Evolutionary conservation across 1,284 basidiomycete species (phyloP).

Genomic region (Hortiboletus rubellus): DNA sequence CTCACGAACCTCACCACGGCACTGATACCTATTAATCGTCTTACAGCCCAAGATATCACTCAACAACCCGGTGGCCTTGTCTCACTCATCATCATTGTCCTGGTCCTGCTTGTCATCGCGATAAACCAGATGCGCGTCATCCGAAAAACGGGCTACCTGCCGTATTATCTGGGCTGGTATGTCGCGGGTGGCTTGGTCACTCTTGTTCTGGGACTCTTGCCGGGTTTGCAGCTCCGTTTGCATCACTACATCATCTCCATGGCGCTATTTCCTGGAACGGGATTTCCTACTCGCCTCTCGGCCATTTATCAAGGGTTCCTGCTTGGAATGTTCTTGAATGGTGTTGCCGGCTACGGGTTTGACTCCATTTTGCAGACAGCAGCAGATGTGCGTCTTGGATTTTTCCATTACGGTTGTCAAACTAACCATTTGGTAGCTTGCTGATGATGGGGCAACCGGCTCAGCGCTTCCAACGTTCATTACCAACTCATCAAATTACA

Average conservation of each 20-base stretch:
- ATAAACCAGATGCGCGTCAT: conserved; percentile 83
- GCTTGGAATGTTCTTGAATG: conserved; percentile 81
- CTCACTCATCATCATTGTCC: conserved; percentile 68
- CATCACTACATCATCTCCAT: conserved; percentile 81
- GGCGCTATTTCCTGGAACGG: conserved; percentile 74
- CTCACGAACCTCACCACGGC: conserved; percentile 65
- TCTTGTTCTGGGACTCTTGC: conserved; percentile 69
- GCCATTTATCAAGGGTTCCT: conserved; percentile 80
- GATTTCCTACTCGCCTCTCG: conserved; percentile 77
- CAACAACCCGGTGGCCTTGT: conserved; percentile 71
- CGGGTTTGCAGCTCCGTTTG: conserved; percentile 63
- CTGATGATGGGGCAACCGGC: conserved; percentile 70
- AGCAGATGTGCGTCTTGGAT: conserved; percentile 53
- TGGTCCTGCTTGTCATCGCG: conserved; percentile 59
- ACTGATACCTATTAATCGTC: conserved; percentile 71
- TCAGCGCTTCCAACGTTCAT: conserved; percentile 70
- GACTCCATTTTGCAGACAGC: conserved; percentile 79
- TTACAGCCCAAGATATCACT: conserved; percentile 69
- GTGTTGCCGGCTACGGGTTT: conserved; percentile 75
- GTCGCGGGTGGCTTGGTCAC: conserved; percentile 63
- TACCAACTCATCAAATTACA: conserved; percentile 68
- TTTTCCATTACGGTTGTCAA: not conserved
- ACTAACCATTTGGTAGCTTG: conserved; percentile 43
- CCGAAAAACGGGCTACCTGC: conserved; percentile 79
- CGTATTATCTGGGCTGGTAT: conserved; percentile 74